A percentile compares a stretch with the other conserved stretches of the same genome.
Conservation (phyloP, 306 rosid genomes). For the Quercus alba region DNA sequence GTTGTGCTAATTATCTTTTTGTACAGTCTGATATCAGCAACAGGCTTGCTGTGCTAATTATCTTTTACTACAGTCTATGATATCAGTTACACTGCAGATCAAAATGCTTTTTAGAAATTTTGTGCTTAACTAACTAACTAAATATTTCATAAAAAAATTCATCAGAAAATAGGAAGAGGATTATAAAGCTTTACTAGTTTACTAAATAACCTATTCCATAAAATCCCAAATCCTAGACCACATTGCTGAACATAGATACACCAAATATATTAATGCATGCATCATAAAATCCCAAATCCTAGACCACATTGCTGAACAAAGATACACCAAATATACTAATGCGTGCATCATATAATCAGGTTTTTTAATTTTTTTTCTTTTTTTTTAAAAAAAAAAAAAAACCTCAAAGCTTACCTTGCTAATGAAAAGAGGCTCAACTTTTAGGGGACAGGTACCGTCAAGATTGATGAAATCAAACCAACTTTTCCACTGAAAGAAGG, state of each 20-base stretch:
- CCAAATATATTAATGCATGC: background rate
- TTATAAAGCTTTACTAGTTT: background rate
- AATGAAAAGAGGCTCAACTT: constrained; percentile 82
- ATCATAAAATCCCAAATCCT: background rate
- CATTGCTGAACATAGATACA: background rate
- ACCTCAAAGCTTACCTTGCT: constrained; percentile 65
- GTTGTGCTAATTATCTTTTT: background rate
- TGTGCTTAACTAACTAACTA: background rate
- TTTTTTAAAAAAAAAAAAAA: background rate
- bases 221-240: background rate
- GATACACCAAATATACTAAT: background rate
- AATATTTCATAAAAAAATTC: background rate
- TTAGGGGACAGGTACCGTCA: constrained; percentile 62
- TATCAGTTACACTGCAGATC: background rate
- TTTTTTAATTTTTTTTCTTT: too few relatives aligned
- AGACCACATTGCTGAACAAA: background rate
- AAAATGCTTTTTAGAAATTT: background rate
- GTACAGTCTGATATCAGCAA: background rate
- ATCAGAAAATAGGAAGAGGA: background rate
- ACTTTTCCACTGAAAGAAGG: constrained; percentile 68
- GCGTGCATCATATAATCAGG: background rate
- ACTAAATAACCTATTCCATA: background rate
- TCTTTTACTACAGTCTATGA: background rate
- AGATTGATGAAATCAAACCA: constrained; percentile 78
- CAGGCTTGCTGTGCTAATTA: background rate